Base-by-base conservation (phyloP, 495 filamentous ascomycete species). In the Chaetomium fimeti region DNA sequence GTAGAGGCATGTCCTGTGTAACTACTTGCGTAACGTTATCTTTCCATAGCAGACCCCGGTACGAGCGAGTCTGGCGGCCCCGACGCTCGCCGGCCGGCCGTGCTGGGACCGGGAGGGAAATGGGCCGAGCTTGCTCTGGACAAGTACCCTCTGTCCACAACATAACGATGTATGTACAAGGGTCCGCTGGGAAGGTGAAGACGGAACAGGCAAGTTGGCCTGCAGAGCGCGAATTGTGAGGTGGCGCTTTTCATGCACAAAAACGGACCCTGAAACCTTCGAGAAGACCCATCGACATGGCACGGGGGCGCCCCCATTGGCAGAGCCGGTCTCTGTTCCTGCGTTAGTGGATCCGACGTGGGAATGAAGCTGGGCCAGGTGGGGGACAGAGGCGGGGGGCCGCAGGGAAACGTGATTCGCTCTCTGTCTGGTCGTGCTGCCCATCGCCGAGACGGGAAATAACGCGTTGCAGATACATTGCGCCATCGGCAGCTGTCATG, bases 251-350 rank as follows among this genome's bases (percentile, higher is more conserved):
- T 43, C 45, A 57, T 64, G 60, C 65, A 42, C 56, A 25, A 65
- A 36, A 25, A 47, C 45, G 45, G 63, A 45, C 32, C 56, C 52
- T 69, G 64, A 71, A 71, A 68, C 66, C 64, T 71, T 71, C 69
- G 48, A 69, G 69, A 71, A 71, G 62, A 61, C 63, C 66, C 66
- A 67, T 65, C 55, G 54, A 64, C 66, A 67, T 63, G 66, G 67
- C 32, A 47, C 64, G 54, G 47, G 62, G 52, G 61, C 32, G 27
- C 49, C 24, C 64, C 69, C 55, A 71, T 71, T 71, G 69, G 69
- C 22, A 20, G 15, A 42, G 16, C 28, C 25, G 15, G 48, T 47
- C 42, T 56, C 22, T 45, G 64, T 71, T 71, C 69, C 69, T 71
- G 69, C 69, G 48, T 61, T 67, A 66, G 64, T 63, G 66, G 57